phyloP scores from a whole-genome alignment of 306 rosid species.

The Cicer arietinum region DNA sequence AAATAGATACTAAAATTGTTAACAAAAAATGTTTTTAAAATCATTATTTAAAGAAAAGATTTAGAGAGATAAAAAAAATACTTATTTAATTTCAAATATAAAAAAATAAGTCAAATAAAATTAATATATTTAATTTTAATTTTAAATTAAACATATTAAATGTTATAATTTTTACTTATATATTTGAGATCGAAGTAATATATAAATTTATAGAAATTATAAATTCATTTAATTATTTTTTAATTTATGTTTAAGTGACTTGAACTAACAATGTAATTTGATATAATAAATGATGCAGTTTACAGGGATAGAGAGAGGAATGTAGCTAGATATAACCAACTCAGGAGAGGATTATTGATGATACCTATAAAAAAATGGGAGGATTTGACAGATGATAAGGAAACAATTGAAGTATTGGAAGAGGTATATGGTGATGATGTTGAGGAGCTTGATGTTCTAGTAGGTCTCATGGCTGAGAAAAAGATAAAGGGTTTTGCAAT shows the following conservation, averaged over 20 bases:
- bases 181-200: no score
- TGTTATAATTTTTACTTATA: no score
- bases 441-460: slow-evolving; percentile 60
- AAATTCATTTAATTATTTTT: not conserved
- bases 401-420: slow-evolving; percentile 50
- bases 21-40: no score
- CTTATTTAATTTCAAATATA: no score
- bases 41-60: no score
- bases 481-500: slow-evolving; percentile 76
- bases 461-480: slow-evolving; percentile 74
- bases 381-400: slow-evolving; percentile 62
- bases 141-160: no score
- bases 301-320: slow-evolving; percentile 71
- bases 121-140: no score
- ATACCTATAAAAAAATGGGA: slow-evolving; percentile 67
- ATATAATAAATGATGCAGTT: slow-evolving; percentile 45
- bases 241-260: not conserved
- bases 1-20: no score
- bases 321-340: slow-evolving; percentile 66
- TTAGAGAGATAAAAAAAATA: no score
- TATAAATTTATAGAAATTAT: no score
- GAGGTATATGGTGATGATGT: slow-evolving; percentile 69
- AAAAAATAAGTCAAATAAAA: no score
- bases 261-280: not conserved
- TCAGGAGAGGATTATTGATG: slow-evolving; percentile 53